These are phyloP conservation scores for Botrytis fragariae DNA, from an alignment of 2,329 filamentous ascomycete species.

Conservation along the genomic window DNA sequence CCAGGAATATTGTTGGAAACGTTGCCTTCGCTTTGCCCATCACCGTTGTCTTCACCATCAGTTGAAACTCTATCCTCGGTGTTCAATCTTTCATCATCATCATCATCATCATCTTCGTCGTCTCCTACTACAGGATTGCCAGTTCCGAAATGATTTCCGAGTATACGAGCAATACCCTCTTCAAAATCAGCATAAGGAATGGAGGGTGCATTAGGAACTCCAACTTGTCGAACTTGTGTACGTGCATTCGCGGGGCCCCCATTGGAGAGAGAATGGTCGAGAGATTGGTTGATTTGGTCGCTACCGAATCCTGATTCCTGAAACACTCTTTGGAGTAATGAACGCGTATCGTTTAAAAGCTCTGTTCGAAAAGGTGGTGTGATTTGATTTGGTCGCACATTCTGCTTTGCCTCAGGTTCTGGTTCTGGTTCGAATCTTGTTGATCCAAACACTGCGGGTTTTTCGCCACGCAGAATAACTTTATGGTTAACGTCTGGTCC, in stretches of 20 bases:
- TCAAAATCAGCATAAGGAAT: conserved; percentile 2
- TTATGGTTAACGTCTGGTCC: conserved; percentile 57
- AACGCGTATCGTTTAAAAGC: background rate
- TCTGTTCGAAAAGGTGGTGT: background rate
- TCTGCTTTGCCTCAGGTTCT: conserved; percentile 33
- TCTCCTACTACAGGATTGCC: background rate
- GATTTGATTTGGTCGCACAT: no score
- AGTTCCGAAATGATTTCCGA: background rate
- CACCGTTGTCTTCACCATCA: background rate
- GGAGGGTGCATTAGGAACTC: background rate
- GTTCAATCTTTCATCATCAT: background rate
- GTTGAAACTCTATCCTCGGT: background rate
- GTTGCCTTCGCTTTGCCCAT: background rate
- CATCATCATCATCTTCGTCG: background rate
- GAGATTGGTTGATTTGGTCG: conserved; percentile 22
- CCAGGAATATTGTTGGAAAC: background rate
- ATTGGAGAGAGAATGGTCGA: background rate
- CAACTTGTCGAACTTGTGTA: background rate
- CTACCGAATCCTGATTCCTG: conserved; percentile 33
- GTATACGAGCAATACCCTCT: background rate
- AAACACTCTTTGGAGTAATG: conserved; percentile 28
- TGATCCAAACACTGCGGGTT: conserved; percentile 48
- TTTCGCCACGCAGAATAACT: conserved; percentile 41
- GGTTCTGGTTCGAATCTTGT: conserved; percentile 38
- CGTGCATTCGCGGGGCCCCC: conserved; percentile 23